Evolutionary conservation across 2,329 filamentous ascomycete genomes (phyloP).

Genomic region (Amauroascus niger): DNA sequence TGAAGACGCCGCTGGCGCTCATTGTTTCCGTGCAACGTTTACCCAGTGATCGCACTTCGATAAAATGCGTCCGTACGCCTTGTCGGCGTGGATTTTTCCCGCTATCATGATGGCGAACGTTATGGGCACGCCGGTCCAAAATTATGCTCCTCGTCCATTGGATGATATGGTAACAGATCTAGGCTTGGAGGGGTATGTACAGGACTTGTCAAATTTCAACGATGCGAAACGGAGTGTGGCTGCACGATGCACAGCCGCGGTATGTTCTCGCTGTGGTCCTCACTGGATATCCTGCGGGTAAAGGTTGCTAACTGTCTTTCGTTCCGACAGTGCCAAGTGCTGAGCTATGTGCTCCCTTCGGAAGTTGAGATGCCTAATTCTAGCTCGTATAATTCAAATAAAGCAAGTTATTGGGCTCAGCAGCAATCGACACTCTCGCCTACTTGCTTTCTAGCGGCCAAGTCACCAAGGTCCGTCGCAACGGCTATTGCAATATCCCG

Average conservation of each 20-base stretch:
- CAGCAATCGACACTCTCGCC: slow-evolving; percentile 31
- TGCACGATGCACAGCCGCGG: neutral
- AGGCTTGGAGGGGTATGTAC: neutral
- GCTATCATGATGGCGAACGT: neutral
- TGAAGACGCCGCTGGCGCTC: neutral
- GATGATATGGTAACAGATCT: slow-evolving; percentile 5
- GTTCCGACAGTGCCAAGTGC: slow-evolving; percentile 5
- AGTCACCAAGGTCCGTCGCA: slow-evolving; percentile 25
- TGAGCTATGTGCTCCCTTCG: neutral
- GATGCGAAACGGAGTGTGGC: neutral
- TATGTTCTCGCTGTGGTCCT: neutral
- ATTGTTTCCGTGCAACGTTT: neutral
- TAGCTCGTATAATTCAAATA: slow-evolving; percentile 1
- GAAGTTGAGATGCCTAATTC: slow-evolving; percentile 10
- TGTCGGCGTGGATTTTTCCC: slow-evolving; percentile 1
- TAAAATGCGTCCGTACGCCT: neutral
- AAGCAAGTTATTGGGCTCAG: slow-evolving; percentile 24
- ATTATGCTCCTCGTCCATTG: slow-evolving; percentile 6
- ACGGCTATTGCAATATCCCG: slow-evolving; percentile 26
- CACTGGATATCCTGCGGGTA: neutral
- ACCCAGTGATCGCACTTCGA: neutral
- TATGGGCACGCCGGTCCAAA: neutral
- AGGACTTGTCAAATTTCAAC: neutral
- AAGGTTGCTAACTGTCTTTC: neutral
- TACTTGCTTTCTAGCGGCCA: slow-evolving; percentile 28